These are phyloP conservation scores for Athelia sp. DNA, from an alignment of 1,284 basidiomycete species.

Conservation along the genomic window DNA sequence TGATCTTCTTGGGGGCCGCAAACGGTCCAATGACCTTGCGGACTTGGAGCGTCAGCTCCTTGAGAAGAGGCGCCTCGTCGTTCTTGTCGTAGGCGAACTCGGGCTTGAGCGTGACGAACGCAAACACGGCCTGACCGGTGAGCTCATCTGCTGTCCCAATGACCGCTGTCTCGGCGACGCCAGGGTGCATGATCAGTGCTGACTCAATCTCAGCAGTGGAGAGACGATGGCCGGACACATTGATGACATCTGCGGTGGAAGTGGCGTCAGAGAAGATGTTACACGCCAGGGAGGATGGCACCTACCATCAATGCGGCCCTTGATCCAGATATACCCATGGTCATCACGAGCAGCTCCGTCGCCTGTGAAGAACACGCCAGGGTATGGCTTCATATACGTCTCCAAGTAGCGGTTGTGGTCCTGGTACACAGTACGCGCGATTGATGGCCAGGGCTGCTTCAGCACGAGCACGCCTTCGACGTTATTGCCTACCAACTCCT, in stretches of 20 bases:
- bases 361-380: constrained; percentile 91
- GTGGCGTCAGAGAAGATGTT: neutral
- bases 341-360: constrained; percentile 94
- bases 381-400: constrained; percentile 93
- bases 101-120: constrained; percentile 82
- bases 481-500: constrained; percentile 75
- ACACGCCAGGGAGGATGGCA: constrained; percentile 12
- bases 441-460: constrained; percentile 90
- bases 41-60: constrained; percentile 93
- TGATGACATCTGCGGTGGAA: constrained; percentile 69
- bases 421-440: constrained; percentile 90
- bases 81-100: constrained; percentile 75
- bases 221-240: constrained; percentile 94
- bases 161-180: constrained; percentile 95
- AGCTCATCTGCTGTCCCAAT: constrained; percentile 88
- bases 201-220: constrained; percentile 98
- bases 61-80: constrained; percentile 69
- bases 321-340: constrained; percentile 98
- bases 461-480: constrained; percentile 92
- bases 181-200: constrained; percentile 89
- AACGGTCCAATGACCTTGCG: constrained; percentile 96
- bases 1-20: constrained; percentile 91
- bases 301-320: constrained; percentile 92
- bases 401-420: constrained; percentile 93
- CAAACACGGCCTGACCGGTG: constrained; percentile 83